Conservation (phyloP, 129 eudicot genomes). For the Artemisia tridentata region DNA sequence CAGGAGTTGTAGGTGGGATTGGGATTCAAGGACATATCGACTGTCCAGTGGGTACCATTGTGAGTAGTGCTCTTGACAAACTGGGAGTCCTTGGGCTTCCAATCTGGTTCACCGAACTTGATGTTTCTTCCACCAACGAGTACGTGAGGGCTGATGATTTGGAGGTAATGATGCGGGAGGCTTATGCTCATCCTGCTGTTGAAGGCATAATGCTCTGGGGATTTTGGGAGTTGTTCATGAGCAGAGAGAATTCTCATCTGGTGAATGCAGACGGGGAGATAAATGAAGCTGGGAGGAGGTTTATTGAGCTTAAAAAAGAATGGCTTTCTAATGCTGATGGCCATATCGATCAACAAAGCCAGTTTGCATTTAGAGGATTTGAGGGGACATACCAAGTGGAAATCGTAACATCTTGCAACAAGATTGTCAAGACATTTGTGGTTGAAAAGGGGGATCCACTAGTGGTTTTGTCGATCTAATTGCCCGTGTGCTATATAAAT, state of each 20-base stretch:
- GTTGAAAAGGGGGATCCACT: conserved; percentile 44
- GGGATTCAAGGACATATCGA: conserved; percentile 88
- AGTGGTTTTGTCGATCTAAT: conserved; percentile 2
- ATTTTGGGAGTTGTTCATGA: conserved; percentile 87
- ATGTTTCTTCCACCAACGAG: conserved; percentile 69
- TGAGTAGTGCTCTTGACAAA: conserved; percentile 59
- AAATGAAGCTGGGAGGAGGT: conserved; percentile 74
- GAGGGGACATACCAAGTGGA: conserved; percentile 67
- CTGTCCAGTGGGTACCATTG: conserved; percentile 68
- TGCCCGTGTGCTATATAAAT: background rate
- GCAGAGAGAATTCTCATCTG: conserved; percentile 61
- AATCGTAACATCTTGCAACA: conserved; percentile 19
- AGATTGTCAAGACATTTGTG: conserved; percentile 58
- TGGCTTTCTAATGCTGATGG: conserved; percentile 73
- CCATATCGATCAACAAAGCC: conserved; percentile 42
- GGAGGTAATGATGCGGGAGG: conserved; percentile 84
- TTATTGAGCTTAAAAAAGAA: conserved; percentile 65
- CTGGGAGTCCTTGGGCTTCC: conserved; percentile 70
- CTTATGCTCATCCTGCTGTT: conserved; percentile 81
- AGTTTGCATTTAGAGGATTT: conserved; percentile 69
- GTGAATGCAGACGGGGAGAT: conserved; percentile 92
- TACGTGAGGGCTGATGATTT: conserved; percentile 79
- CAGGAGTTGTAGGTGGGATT: conserved; percentile 68
- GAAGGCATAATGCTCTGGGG: conserved; percentile 95
- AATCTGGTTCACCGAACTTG: conserved; percentile 88